These are phyloP conservation scores for Diaporthe longicolla DNA, from an alignment of 2,329 filamentous ascomycete genomes.

Conservation along the genomic window DNA sequence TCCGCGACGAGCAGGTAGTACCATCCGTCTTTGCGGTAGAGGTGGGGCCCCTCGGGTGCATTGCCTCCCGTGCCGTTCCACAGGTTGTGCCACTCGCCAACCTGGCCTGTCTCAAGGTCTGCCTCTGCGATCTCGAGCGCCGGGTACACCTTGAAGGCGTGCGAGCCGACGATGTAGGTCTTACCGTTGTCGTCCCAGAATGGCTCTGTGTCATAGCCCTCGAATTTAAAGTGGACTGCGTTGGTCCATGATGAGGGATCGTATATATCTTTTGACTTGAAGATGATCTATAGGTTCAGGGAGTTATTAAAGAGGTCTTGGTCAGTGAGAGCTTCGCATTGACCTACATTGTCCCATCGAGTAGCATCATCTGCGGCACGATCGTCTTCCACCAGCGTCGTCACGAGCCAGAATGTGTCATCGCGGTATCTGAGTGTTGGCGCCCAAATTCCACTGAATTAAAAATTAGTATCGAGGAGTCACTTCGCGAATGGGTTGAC, in stretches of 20 bases:
- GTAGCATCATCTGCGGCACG: constrained; percentile 51
- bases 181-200: constrained; percentile 71
- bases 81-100: constrained; percentile 55
- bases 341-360: constrained; percentile 55
- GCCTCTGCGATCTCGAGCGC: constrained; percentile 57
- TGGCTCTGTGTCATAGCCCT: constrained; percentile 67
- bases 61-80: constrained; percentile 64
- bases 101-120: constrained; percentile 57
- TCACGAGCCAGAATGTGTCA: constrained; percentile 51
- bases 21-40: constrained; percentile 64
- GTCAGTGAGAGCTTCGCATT: too few species aligned
- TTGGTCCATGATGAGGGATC: constrained; percentile 61
- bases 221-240: constrained; percentile 63
- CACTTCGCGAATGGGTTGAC: background rate
- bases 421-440: constrained; percentile 50
- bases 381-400: constrained; percentile 53
- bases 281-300: constrained; percentile 55
- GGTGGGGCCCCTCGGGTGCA: constrained; percentile 67
- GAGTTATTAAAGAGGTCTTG: background rate
- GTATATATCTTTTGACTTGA: constrained; percentile 60
- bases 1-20: constrained; percentile 69
- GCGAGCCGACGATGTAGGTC: constrained; percentile 62
- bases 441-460: constrained; percentile 52
- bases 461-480: background rate
- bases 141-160: constrained; percentile 56